Percentiles rank a stretch among this genome's conserved stretches.
Evolutionary conservation across 1,284 basidiomycete species (phyloP).

Genomic region (Leccinum subrobustum): DNA sequence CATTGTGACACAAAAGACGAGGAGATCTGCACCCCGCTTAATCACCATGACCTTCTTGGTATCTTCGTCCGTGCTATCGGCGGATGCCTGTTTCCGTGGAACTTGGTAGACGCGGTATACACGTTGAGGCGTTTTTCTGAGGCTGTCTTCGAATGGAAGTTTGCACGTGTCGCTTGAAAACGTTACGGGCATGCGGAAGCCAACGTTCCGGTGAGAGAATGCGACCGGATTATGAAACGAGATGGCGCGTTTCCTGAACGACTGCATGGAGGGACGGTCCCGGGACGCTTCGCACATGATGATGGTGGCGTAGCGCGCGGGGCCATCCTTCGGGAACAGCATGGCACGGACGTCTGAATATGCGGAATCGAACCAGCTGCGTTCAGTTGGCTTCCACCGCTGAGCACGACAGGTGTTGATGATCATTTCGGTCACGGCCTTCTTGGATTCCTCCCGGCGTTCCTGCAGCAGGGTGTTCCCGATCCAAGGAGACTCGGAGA

Average conservation of each 20-base stretch:
- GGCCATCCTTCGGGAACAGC: slow-evolving; percentile 12
- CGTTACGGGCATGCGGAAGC: slow-evolving; percentile 24
- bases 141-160: slow-evolving; percentile 23
- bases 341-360: slow-evolving; percentile 28
- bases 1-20: slow-evolving; percentile 24
- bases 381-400: slow-evolving; percentile 26
- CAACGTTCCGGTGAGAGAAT: slow-evolving; percentile 15
- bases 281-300: slow-evolving; percentile 25
- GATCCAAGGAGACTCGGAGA: slow-evolving; percentile 8
- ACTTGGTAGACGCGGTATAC: slow-evolving; percentile 28
- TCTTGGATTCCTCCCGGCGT: slow-evolving; percentile 21
- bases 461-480: slow-evolving; percentile 13
- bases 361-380: slow-evolving; percentile 26
- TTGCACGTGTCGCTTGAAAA: slow-evolving; percentile 18
- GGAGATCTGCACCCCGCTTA: slow-evolving; percentile 27
- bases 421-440: slow-evolving; percentile 19
- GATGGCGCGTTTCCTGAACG: slow-evolving; percentile 18
- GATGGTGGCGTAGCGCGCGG: slow-evolving; percentile 17
- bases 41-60: slow-evolving; percentile 7
- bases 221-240: slow-evolving; percentile 25
- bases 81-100: slow-evolving; percentile 1
- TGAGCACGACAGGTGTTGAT: slow-evolving; percentile 18
- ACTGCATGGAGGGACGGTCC: background rate
- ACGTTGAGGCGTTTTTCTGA: slow-evolving; percentile 8
- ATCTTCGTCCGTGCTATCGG: slow-evolving; percentile 4